Evolutionary conservation across 2,329 filamentous ascomycete genomes (phyloP).

Genomic region (Teratosphaeria nubilosa): DNA sequence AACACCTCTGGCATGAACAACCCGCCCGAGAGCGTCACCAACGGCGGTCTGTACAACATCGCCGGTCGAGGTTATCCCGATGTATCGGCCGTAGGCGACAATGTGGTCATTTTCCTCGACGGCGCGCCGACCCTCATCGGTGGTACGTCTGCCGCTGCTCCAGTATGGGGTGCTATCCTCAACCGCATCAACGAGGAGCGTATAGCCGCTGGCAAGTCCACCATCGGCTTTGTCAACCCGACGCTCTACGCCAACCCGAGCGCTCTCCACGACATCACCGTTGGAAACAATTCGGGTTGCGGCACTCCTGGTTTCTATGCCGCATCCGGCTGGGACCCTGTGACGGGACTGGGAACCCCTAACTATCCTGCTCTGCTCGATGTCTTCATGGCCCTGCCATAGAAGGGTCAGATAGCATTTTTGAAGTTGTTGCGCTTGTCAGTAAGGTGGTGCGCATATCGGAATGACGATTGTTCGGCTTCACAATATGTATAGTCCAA

Average conservation of each 20-base stretch:
- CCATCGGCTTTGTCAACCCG: constrained; percentile 33
- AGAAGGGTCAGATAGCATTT: neutral
- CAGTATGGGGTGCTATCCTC: constrained; percentile 38
- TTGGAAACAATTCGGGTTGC: constrained; percentile 29
- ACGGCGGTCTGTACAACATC: constrained; percentile 37
- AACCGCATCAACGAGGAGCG: constrained; percentile 34
- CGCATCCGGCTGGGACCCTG: constrained; percentile 26
- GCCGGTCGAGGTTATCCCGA: constrained; percentile 40
- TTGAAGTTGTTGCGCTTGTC: no score
- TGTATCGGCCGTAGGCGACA: constrained; percentile 14
- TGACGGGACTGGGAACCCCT: constrained; percentile 19
- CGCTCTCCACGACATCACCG: constrained; percentile 25
- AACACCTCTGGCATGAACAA: neutral
- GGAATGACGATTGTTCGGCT: no score
- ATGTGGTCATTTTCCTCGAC: constrained; percentile 20
- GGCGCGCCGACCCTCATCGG: constrained; percentile 31
- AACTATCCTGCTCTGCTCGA: constrained; percentile 11
- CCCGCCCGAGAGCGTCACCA: neutral
- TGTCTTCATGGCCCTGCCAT: constrained; percentile 3
- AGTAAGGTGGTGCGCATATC: no score
- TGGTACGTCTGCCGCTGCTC: constrained; percentile 41
- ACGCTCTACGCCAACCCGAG: constrained; percentile 32
- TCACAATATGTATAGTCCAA: no score
- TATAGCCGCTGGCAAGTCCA: constrained; percentile 22
- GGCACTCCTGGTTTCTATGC: constrained; percentile 24